Base-by-base conservation (phyloP, 169 alveolate genomes). In the Ophryocystis elektroscirrha region DNA sequence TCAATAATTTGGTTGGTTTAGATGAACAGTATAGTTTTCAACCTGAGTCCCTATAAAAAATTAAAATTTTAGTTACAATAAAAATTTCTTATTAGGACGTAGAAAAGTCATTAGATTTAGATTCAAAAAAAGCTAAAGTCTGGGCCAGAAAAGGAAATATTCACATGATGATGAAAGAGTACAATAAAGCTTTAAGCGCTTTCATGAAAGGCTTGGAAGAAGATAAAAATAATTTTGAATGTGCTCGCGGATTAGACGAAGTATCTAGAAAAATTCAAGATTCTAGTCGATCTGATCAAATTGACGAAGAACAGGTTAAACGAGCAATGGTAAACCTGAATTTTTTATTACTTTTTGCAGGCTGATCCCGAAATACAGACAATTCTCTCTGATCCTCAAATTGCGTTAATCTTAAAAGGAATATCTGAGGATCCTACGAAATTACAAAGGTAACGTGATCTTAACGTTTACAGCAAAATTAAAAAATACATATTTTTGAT, bases 321-420 rank as follows among this genome's bases (percentile, higher is more conserved):
- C 76, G 68, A 30, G 77, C 85, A 29, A 74, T 76, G 88, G 66
- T 50, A 22, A 3, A 35, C n/a, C 24, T 9, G 49, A 9, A 9
- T 9, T 9, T 42, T 9, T 22, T 9, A 39, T n/a, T 42, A 42
- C 9, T 39, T 39, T n/a, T 42, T 9, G 48, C 84, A 82, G 53
- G 92, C 92, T 52, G 99, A 93, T 67, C 98, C 99, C 9, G 97
- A 93, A 72, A 89, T 93, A 37, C 88, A 88, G 78, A 69, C 71
- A 27, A 82, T 93, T 27, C 72, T 93, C 19, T 69, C 83, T 30
- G 96, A 89, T 63, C 97, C 90, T 30, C 96, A 87, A 68, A 81
- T 85, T 69, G 79, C 79, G 54, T 61, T 82, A 30, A 78, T 84
- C 39, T 65, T 83, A 39, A 71, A 76, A 67, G 68, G 69, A 57